Conservation (phyloP, 2,329 filamentous ascomycete genomes). For the Talaromyces sp. region DNA sequence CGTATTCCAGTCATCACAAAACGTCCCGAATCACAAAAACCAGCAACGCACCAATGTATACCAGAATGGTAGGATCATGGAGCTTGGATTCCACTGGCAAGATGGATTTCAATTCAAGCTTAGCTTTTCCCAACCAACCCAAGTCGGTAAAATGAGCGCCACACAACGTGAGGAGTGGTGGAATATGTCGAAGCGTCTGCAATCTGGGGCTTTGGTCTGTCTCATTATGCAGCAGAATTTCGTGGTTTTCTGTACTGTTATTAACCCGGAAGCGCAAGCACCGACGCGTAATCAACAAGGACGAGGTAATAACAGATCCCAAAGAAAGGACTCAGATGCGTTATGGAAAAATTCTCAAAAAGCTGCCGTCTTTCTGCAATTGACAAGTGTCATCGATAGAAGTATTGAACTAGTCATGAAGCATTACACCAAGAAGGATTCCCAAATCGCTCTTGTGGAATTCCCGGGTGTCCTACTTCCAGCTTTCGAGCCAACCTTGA, state of each 20-base stretch:
- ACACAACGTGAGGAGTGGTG: conserved; percentile 31
- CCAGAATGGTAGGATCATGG: not conserved
- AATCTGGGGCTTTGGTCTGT: conserved; percentile 32
- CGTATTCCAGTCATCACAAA: conserved; percentile 8
- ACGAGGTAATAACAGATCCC: not conserved
- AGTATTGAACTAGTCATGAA: conserved; percentile 2
- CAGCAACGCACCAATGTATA: conserved; percentile 14
- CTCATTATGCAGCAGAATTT: conserved; percentile 24
- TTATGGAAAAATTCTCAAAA: conserved; percentile 28
- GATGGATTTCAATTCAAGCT: conserved; percentile 19
- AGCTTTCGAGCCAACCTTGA: conserved; percentile 58
- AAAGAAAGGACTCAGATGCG: not conserved
- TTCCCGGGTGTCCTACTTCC: conserved; percentile 61
- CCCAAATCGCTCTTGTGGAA: conserved; percentile 51
- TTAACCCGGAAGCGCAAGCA: conserved; percentile 22
- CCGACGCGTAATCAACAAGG: not conserved
- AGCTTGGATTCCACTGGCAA: not conserved
- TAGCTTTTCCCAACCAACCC: conserved; percentile 28
- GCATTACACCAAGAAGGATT: not conserved
- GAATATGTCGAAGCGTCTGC: conserved; percentile 32
- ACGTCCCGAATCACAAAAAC: not conserved
- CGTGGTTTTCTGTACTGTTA: conserved; percentile 31
- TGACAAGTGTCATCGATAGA: not conserved
- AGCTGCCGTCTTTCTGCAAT: conserved; percentile 31
- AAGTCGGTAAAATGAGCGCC: conserved; percentile 16